phyloP scores from a whole-genome alignment of 768 basidiomycete species.

The Phylloporus sp. region DNA sequence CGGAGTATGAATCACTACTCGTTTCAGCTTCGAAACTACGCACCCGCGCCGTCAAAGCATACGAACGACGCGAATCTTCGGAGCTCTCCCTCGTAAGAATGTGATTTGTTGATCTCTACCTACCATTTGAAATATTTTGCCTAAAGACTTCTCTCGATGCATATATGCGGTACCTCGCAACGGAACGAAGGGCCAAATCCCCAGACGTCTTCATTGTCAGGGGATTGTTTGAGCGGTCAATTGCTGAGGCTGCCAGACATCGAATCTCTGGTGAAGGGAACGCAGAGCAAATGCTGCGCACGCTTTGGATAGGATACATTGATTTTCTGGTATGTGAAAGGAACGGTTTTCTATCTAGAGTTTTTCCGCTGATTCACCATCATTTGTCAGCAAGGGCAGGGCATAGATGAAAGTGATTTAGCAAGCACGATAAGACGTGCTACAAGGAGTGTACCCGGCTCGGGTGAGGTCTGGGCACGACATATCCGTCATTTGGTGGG shows the following conservation, averaged over 20 bases:
- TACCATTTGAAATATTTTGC: constrained; percentile 14
- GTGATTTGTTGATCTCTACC: background rate
- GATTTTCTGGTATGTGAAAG: constrained; percentile 55
- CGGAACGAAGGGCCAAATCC: constrained; percentile 56
- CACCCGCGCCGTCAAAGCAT: constrained; percentile 52
- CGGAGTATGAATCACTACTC: constrained; percentile 74
- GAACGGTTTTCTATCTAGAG: background rate
- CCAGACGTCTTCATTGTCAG: constrained; percentile 55
- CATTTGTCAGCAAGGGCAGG: constrained; percentile 29
- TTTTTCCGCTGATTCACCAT: background rate
- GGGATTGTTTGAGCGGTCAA: constrained; percentile 67
- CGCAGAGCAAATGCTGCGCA: constrained; percentile 53
- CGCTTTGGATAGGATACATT: constrained; percentile 72
- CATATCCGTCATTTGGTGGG: constrained; percentile 69
- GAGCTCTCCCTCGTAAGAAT: constrained; percentile 56
- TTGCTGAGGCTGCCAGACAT: constrained; percentile 62
- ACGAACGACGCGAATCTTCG: constrained; percentile 56
- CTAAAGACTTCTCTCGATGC: constrained; percentile 45
- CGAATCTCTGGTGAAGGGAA: constrained; percentile 49
- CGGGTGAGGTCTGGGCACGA: constrained; percentile 73
- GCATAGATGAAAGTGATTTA: constrained; percentile 40
- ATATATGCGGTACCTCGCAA: constrained; percentile 57
- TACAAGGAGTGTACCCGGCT: constrained; percentile 65
- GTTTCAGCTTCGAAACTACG: constrained; percentile 74
- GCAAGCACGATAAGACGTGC: constrained; percentile 49